Conservation (phyloP, 768 basidiomycete species). For the Phaeolepiota aurea region DNA sequence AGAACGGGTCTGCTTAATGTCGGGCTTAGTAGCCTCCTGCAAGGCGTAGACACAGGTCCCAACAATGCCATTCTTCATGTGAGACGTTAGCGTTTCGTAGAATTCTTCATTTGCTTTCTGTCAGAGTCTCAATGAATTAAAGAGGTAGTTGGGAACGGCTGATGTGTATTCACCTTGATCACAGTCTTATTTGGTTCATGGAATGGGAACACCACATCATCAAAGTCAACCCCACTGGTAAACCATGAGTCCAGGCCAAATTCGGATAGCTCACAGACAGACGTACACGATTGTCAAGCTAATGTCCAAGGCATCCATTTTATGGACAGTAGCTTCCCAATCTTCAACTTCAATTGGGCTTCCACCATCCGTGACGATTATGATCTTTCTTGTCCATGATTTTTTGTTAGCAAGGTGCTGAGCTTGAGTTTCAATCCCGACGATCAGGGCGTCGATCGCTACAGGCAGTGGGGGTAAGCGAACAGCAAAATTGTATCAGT, state of each 20-base stretch:
- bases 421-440: constrained; percentile 75
- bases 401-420: constrained; percentile 59
- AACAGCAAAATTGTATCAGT: neutral
- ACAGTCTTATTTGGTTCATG: constrained; percentile 59
- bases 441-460: constrained; percentile 86
- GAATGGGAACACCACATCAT: constrained; percentile 57
- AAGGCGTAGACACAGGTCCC: constrained; percentile 65
- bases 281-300: constrained; percentile 65
- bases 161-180: constrained; percentile 50
- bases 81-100: constrained; percentile 37
- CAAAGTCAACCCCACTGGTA: constrained; percentile 82
- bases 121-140: constrained; percentile 4
- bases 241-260: constrained; percentile 2
- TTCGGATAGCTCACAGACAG: neutral
- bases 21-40: constrained; percentile 49
- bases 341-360: constrained; percentile 64
- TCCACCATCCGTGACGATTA: constrained; percentile 83
- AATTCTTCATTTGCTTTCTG: constrained; percentile 74
- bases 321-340: constrained; percentile 61
- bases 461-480: constrained; percentile 4
- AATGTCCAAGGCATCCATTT: constrained; percentile 54
- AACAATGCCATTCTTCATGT: constrained; percentile 40
- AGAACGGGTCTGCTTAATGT: constrained; percentile 64
- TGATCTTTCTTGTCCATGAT: constrained; percentile 80
- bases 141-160: neutral